Percentiles rank a stretch among this genome's conserved stretches.
These are phyloP conservation scores for Aspergillus baeticus DNA, from an alignment of 495 filamentous ascomycete species.

Conservation along the genomic window DNA sequence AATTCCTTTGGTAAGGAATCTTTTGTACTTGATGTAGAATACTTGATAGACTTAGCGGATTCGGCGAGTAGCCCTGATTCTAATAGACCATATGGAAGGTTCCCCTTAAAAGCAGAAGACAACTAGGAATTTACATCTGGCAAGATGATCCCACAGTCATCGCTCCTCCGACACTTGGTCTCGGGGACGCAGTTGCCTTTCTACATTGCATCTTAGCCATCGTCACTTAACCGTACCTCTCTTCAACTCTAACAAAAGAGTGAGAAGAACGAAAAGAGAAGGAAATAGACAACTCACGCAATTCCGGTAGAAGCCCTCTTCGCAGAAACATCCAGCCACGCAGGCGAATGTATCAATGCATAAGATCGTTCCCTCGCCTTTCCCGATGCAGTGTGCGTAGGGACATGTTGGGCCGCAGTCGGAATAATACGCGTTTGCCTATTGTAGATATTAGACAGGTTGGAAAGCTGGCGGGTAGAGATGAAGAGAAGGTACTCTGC, in stretches of 20 bases:
- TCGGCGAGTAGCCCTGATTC: too few species aligned
- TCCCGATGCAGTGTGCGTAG: background rate
- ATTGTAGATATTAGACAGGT: too few species aligned
- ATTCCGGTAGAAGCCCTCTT: background rate
- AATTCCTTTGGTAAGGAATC: too few species aligned
- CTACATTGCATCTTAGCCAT: background rate
- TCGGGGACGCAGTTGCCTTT: background rate
- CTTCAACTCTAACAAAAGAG: too few species aligned
- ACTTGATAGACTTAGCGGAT: too few species aligned
- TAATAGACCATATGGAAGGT: too few species aligned
- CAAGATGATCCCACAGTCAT: background rate
- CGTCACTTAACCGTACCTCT: too few species aligned
- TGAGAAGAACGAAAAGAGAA: background rate
- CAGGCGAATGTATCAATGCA: background rate
- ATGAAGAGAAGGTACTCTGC: too few species aligned
- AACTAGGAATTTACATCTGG: background rate
- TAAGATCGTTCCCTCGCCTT: background rate
- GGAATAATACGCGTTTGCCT: background rate
- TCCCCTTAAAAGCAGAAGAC: too few species aligned
- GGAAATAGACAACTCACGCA: background rate
- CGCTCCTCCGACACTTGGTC: background rate
- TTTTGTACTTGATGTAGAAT: too few species aligned
- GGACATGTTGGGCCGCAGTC: background rate
- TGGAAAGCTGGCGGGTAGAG: too few species aligned
- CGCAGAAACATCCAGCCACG: background rate